These are phyloP conservation scores for Tolypocladium paradoxum DNA, from an alignment of 2,329 filamentous ascomycete genomes.

Conservation along the genomic window DNA sequence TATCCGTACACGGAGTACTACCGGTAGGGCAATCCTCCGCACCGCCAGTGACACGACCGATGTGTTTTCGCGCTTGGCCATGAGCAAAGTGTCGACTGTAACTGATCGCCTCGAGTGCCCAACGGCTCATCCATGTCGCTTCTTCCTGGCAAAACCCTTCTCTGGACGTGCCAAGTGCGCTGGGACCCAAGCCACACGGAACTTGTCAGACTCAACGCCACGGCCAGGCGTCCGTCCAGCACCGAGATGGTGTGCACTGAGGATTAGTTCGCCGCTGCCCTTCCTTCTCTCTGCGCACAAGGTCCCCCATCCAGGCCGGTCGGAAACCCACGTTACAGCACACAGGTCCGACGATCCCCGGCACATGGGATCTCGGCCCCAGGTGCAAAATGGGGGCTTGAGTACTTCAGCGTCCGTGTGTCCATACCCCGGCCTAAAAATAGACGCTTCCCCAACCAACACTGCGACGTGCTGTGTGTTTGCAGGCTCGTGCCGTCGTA, in stretches of 20 bases:
- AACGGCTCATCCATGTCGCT: neutral
- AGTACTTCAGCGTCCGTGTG: neutral
- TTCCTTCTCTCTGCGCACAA: neutral
- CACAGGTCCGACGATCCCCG: neutral
- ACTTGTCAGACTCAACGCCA: neutral
- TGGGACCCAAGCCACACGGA: neutral
- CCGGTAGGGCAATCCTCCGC: neutral
- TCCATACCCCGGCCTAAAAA: slow-evolving; percentile 1
- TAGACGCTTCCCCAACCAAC: neutral
- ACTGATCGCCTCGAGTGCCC: neutral
- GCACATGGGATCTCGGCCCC: neutral
- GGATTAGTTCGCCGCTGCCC: neutral
- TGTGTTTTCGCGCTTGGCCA: neutral
- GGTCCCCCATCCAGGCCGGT: neutral
- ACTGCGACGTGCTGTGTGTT: neutral
- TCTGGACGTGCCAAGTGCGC: neutral
- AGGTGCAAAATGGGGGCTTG: neutral
- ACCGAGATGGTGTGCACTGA: neutral
- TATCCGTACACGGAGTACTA: neutral
- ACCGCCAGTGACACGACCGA: too few relatives aligned
- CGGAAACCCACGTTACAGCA: slow-evolving; percentile 1
- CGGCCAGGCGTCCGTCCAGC: neutral
- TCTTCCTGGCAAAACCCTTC: neutral
- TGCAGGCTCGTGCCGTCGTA: neutral
- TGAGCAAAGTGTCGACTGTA: neutral